Evolutionary conservation across 2,329 filamentous ascomycete genomes (phyloP), one percentile per base, ranked within the genome.

Genomic region (Hypoxylon rubiginosum): DNA sequence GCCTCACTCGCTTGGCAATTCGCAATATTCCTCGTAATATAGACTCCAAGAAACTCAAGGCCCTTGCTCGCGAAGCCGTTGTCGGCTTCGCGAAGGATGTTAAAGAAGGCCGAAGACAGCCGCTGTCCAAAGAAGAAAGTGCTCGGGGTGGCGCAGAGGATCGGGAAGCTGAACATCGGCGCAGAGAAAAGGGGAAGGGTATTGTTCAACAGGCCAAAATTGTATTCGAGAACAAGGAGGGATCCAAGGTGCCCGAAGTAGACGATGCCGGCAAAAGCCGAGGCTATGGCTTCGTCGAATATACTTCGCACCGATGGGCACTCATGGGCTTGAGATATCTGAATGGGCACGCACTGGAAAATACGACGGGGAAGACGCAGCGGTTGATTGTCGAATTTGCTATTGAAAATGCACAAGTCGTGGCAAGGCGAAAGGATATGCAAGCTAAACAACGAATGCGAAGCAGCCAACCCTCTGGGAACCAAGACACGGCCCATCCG

Each of bases 231-330:
- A 92, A 91, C 60, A 87, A 88, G 36, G 90, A 96, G 72, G 96
- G 96, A 49, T 89, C 89, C 74, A 98, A 97, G 82, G 89, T 97
- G 13, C 81, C 86, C 8, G 94, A 97, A 80, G 85, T 87, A 46
- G 89, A 84, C 54, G 93, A 92, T 7, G 93, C 90, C 6, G 94
- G 94, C 50, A 88, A 92, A 76, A 96, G 92, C 77, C 88, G 95
- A 77, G 96, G 96, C 4, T 99, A 99, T 78, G 96, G 97, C 11
- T 99, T 99, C 82, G 92, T 99, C 71, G 96, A 99, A 81, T 99
- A 97, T 80, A 92, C 90, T 70, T 96, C 92, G 30, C 96, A 99
- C 76, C 91, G 96, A 53, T 95, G 91, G 84, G 96, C 96, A 13
- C 85, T 99, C 41, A 98, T 98, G 93, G 96, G 93, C 24, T 83